Evolutionary conservation across 306 rosid genomes (phyloP), one percentile per base, ranked within the genome.

Genomic region (Cucumis sativus): DNA sequence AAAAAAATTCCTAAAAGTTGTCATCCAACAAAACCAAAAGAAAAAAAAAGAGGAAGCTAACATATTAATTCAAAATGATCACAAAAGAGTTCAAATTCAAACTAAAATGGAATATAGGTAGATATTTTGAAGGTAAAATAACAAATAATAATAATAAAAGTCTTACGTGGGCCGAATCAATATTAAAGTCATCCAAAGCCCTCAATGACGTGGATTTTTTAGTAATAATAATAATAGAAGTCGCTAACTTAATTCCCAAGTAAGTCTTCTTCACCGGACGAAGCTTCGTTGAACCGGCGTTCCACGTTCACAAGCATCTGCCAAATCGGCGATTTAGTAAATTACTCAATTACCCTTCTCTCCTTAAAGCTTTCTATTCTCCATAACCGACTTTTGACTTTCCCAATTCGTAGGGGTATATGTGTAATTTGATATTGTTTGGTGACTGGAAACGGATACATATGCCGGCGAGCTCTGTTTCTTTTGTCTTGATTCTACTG

Each of bases 401-500:
- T 0, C 4, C 3, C 14, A 2, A 71, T 33, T 35, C 25, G 1
- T 17, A 54, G 25, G 77, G 77, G 7, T 73, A 30, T 33, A 17
- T 13, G 15, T 6, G 77, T 73, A 54, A 73, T 33, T 73, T 18
- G 0, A 0, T 7, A 9, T 23, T 1, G 2, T 33, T n/a, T n/a
- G 76, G 57, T 49, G 43, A 72, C 63, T 33, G 77, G 2, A 72
- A 55, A 75, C 66, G 78, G 78, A 56, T 75, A 75, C 40, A 70
- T 55, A 57, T 39, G 21, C 67, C 67, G 37, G 67, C 52, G 57
- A 54, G 54, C 78, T 7, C 13, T 1, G 33, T 57, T 56, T 75
- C 20, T 0, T 33, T 18, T 6, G 54, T 6, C 65, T 21, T 56
- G 85, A 81, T 85, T 87, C 88, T 75, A 39, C 23, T 58, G 73